Evolutionary conservation across 495 filamentous ascomycete genomes (phyloP), one percentile per base, ranked within the genome.

Genomic region (Daldinia caldariorum): DNA sequence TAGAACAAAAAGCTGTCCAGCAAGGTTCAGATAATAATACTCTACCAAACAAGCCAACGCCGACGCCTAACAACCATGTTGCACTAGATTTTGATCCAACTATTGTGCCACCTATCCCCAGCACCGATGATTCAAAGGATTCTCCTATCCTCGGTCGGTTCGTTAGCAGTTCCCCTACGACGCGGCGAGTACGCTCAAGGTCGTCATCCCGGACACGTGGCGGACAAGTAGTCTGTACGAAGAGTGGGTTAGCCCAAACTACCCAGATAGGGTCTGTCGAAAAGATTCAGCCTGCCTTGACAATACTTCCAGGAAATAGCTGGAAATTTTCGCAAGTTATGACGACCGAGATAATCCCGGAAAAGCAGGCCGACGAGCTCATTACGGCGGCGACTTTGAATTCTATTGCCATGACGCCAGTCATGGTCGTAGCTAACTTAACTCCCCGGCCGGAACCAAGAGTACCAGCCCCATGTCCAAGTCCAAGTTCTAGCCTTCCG

Each of bases 371-470:
- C 32, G 20, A 18, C 20, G 3, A 3, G 9, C 2, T 32, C 20
- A 8, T 14, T 26, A 7, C 7, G n/a, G 13, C 6, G 37, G 6
- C 13, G 20, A 26, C 34, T 26, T 43, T 14, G 0, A 29, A 47
- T 26, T 12, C 37, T 26, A 60, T 58, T 43, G 4, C 35, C 13
- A 45, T 75, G 32, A 73, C 73, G 10, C 70, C 67, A 0, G 67
- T 75, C 34, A 75, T 75, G 63, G 61, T 75, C 0, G 66, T 75
- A 12, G 60, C 67, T 12, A 66, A 75, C 60, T 20, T 70, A 26
- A 49, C 66, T 41, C 66, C 73, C 4, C 66, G 34, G 54, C 58
- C 61, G n/a, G 61, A 20, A 60, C 63, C 34, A 26, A 12, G 8
- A 22, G 3, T 8, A 47, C 10, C 63, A 41, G 39, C 54, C 16